A percentile compares a stretch with the other conserved stretches of the same genome.
phyloP scores from a whole-genome alignment of 148 eudicot species.

The Cornus kousa region DNA sequence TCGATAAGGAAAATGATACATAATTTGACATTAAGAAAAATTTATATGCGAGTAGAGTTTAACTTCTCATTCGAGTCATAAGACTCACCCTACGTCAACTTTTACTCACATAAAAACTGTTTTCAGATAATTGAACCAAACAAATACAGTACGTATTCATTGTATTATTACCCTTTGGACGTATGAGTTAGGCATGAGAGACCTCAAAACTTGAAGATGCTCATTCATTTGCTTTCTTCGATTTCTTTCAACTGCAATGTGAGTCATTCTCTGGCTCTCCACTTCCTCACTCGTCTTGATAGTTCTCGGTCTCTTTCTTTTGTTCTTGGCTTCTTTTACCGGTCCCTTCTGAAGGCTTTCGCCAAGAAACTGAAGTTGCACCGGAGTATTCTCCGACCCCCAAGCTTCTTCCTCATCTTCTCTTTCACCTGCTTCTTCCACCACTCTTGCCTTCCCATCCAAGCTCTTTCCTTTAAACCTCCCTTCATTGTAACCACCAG shows the following conservation, averaged over 20 bases:
- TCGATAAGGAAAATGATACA: too few species aligned
- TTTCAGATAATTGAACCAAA: too few species aligned
- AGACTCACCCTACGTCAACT: too few species aligned
- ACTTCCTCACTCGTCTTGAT: constrained; percentile 85
- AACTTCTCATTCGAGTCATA: too few species aligned
- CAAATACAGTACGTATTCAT: too few species aligned
- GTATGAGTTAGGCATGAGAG: constrained; percentile 98
- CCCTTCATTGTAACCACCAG: constrained; percentile 7
- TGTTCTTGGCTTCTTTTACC: constrained; percentile 39
- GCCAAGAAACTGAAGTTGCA: constrained; percentile 20
- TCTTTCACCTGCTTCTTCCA: constrained; percentile 16
- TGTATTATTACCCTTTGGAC: constrained; percentile 76
- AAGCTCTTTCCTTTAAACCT: neutral
- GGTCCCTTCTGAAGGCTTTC: constrained; percentile 30
- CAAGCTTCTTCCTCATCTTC: constrained; percentile 18
- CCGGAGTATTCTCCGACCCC: constrained; percentile 22
- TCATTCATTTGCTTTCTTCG: constrained; percentile 98
- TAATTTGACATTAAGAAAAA: too few species aligned
- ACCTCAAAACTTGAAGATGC: constrained; percentile 82
- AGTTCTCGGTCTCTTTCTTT: constrained; percentile 83
- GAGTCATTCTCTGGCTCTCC: constrained; percentile 95
- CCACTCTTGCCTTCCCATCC: neutral
- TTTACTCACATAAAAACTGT: too few species aligned
- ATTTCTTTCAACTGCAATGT: constrained; percentile 89
- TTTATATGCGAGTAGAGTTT: too few species aligned